A percentile compares a stretch with the other conserved stretches of the same genome.
Evolutionary conservation across 1,139 yeast genomes (phyloP).

Genomic region (Yamadazyma sp.): DNA sequence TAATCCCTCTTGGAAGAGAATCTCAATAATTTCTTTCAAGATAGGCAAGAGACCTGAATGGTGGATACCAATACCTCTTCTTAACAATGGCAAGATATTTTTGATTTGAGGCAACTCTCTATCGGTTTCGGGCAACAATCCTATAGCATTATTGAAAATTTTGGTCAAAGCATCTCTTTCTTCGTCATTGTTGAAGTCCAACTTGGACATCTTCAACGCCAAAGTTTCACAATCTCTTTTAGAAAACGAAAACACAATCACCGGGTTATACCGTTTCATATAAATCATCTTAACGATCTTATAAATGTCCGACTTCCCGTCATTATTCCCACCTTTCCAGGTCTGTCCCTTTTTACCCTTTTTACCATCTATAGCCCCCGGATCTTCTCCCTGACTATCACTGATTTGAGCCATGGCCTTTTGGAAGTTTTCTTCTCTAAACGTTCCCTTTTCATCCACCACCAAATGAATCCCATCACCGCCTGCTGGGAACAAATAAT

Average conservation of each 20-base stretch:
- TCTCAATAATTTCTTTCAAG: slow-evolving; percentile 93
- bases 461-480: slow-evolving; percentile 97
- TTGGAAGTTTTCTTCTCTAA: slow-evolving; percentile 96
- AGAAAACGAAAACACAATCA: slow-evolving; percentile 94
- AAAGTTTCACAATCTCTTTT: slow-evolving; percentile 94
- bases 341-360: slow-evolving; percentile 80
- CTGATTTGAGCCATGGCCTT: slow-evolving; percentile 96
- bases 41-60: slow-evolving; percentile 96
- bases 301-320: slow-evolving; percentile 86
- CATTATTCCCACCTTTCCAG: slow-evolving; percentile 86
- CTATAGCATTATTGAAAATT: slow-evolving; percentile 87
- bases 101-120: slow-evolving; percentile 92
- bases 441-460: slow-evolving; percentile 94
- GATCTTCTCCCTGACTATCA: slow-evolving; percentile 82
- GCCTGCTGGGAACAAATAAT: slow-evolving; percentile 93
- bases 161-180: slow-evolving; percentile 88
- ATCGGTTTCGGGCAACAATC: slow-evolving; percentile 83
- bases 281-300: slow-evolving; percentile 97
- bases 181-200: slow-evolving; percentile 89
- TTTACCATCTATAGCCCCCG: slow-evolving; percentile 53
- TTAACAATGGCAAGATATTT: slow-evolving; percentile 80
- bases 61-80: slow-evolving; percentile 97
- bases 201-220: slow-evolving; percentile 91
- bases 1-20: slow-evolving; percentile 93
- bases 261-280: slow-evolving; percentile 94